These are phyloP conservation scores for Citrullus mucosospermus DNA, from an alignment of 306 rosid genomes.

Conservation along the genomic window DNA sequence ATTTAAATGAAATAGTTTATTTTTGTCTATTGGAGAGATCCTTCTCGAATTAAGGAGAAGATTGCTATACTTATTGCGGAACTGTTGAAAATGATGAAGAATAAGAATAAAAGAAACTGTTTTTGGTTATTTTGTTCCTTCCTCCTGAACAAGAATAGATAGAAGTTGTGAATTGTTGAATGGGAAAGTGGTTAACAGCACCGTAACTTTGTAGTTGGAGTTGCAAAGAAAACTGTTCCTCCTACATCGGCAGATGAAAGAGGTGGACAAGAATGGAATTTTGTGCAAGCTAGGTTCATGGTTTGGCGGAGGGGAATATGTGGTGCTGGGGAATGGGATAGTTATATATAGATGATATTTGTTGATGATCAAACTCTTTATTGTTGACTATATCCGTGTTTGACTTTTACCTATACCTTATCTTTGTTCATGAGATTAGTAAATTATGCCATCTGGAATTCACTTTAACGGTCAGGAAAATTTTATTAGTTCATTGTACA, in stretches of 20 bases:
- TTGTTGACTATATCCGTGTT: not conserved
- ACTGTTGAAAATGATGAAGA: not conserved
- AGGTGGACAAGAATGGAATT: not conserved
- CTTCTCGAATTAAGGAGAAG: not conserved
- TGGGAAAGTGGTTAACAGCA: not conserved
- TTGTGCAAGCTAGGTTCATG: not conserved
- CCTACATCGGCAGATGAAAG: not conserved
- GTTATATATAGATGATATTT: not conserved
- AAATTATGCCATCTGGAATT: not conserved
- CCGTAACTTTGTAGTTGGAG: not conserved
- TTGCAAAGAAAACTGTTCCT: not conserved
- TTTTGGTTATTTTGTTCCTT: not conserved
- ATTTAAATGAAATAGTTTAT: too few relatives aligned
- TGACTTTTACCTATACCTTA: not conserved
- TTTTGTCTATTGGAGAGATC: too few relatives aligned
- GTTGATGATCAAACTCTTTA: not conserved
- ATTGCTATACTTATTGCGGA: not conserved
- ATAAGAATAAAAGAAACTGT: not conserved
- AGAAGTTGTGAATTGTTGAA: not conserved
- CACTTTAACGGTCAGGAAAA: not conserved
- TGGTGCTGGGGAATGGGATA: not conserved
- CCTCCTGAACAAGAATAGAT: not conserved
- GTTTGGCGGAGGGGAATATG: not conserved
- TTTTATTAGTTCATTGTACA: not conserved
- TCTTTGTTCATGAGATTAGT: not conserved